Percentiles rank a stretch among this genome's conserved stretches.
Evolutionary conservation across 1,139 yeast species (phyloP).

Genomic region (Candida buenavistaensis): DNA sequence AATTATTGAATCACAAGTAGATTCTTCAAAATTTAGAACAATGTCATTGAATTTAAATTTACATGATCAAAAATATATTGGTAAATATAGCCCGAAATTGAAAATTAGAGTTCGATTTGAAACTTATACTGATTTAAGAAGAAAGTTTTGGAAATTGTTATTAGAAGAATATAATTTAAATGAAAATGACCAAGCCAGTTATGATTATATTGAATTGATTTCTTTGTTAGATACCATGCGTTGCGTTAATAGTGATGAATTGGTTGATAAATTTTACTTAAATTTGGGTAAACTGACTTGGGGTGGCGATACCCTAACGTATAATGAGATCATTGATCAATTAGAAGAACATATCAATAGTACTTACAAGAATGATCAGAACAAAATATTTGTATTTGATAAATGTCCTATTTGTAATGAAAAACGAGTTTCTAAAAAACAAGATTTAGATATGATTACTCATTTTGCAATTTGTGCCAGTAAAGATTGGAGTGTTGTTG

Average conservation of each 20-base stretch:
- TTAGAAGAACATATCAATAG: conserved; percentile 40
- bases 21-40: conserved; percentile 44
- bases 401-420: conserved; percentile 78
- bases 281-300: conserved; percentile 43
- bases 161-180: conserved; percentile 48
- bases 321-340: conserved; percentile 59
- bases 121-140: conserved; percentile 64
- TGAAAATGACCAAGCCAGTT: conserved; percentile 31
- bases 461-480: conserved; percentile 89
- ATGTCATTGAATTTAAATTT: conserved; percentile 40
- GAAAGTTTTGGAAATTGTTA: conserved; percentile 69
- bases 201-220: conserved; percentile 56
- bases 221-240: conserved; percentile 66
- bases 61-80: conserved; percentile 32
- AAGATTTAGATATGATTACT: conserved; percentile 69
- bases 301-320: conserved; percentile 57
- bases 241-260: conserved; percentile 50
- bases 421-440: conserved; percentile 54
- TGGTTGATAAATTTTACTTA: conserved; percentile 47
- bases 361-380: conserved; percentile 20
- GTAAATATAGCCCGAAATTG: conserved; percentile 52
- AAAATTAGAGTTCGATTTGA: conserved; percentile 65
- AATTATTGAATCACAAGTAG: conserved; percentile 30
- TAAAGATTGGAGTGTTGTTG: conserved; percentile 72
- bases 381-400: conserved; percentile 55